Evolutionary conservation across 192 early-diverging fungal genomes (phyloP), one percentile per base, ranked within the genome.

Genomic region (Podila horticola): DNA sequence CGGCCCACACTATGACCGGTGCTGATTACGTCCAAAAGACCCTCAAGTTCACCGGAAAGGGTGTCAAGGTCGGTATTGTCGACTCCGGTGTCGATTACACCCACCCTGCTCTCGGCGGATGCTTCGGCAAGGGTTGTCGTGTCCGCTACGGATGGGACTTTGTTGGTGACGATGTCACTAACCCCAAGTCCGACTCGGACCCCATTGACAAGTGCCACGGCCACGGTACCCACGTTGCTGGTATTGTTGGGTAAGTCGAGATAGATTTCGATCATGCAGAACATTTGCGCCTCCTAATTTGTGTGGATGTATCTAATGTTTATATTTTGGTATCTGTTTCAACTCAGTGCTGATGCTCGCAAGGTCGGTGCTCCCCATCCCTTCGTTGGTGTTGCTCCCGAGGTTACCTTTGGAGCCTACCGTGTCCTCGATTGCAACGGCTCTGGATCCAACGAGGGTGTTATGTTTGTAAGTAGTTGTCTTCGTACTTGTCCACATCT

Each of bases 161-260:
- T 81, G 86, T 93, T 1, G 93, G 92, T 22, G 86, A 91, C 69
- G 65, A 71, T 13, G 13, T 66, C 30, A 63, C 55, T 1, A 74
- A 70, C 62, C 60, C 72, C 19, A 64, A 64, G n/a, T 13, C 38
- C 31, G 76, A 84, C 12, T 65, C 84, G 24, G 85, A 90, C 22
- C 92, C 93, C 4, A 73, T 86, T 34, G 85, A 88, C 67, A 67
- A 69, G 12, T 92, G 93, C 67, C 69, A 70, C 51, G 92, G 93
- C 28, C 93, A 93, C 72, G 92, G 91, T 24, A 92, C 91, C 4
- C 91, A 92, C 50, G 89, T 94, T 2, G 71, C 92, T 6, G 91
- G 91, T 30, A 74, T 73, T 17, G 89, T 91, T 29, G 41, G 41
- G 41, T 45, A 45, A 15, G 41, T 45, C 8, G 31, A 5, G 31